phyloP scores from a whole-genome alignment of 805 yeast genomes.

The Kuraishia hungarica region DNA sequence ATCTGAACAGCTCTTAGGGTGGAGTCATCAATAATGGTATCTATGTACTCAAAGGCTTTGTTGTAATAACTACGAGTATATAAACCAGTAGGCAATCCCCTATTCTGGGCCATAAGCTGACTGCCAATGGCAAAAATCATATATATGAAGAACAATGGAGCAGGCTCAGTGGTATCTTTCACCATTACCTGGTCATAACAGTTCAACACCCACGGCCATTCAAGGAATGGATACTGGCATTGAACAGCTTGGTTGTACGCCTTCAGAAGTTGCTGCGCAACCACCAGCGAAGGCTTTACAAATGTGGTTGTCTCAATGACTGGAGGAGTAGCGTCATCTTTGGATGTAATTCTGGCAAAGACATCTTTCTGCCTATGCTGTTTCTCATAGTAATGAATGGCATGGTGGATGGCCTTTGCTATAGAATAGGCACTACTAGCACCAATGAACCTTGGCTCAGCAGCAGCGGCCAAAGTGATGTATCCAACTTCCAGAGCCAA shows the following conservation, averaged over 20 bases:
- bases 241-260: constrained; percentile 22
- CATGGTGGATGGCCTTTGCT: constrained; percentile 8
- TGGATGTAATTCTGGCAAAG: not conserved
- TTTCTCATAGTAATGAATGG: not conserved
- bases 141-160: constrained; percentile 18
- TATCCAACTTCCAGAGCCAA: constrained; percentile 21
- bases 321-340: not conserved
- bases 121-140: constrained; percentile 25
- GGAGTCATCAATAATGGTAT: constrained; percentile 14
- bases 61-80: constrained; percentile 20
- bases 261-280: constrained; percentile 5
- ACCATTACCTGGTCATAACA: constrained; percentile 14
- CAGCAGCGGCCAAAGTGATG: constrained; percentile 20
- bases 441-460: constrained; percentile 21
- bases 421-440: constrained; percentile 23
- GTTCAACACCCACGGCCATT: constrained; percentile 17
- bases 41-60: constrained; percentile 20
- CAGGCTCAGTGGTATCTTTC: constrained; percentile 9
- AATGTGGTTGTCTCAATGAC: not conserved
- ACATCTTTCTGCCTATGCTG: not conserved
- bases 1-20: constrained; percentile 23
- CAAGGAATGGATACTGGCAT: constrained; percentile 25
- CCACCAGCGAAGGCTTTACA: not conserved
- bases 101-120: constrained; percentile 11
- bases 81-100: constrained; percentile 5